phyloP scores from a whole-genome alignment of 208 protist species.

The Hexamita inflata region DNA sequence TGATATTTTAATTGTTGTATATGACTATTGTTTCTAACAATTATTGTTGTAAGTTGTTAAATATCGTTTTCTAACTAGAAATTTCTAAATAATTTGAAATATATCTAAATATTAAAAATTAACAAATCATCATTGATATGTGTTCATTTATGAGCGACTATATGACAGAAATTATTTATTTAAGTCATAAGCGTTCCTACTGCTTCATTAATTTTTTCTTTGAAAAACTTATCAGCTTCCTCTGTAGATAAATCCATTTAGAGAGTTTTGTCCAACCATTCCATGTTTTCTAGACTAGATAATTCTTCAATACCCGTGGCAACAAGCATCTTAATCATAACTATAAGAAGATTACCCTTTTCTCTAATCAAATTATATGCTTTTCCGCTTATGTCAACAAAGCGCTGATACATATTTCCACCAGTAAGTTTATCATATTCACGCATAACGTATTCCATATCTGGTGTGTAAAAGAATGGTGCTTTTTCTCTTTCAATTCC shows the following conservation, averaged over 20 bases:
- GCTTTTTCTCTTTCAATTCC: conserved; percentile 71
- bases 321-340: conserved; percentile 65
- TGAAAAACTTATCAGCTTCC: conserved; percentile 59
- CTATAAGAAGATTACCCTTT: conserved; percentile 58
- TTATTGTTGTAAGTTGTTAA: no score
- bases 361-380: conserved; percentile 62
- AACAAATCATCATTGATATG: no score
- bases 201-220: conserved; percentile 54
- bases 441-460: conserved; percentile 64
- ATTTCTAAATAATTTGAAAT: no score
- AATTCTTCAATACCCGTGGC: conserved; percentile 68
- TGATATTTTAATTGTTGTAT: no score
- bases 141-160: conserved; percentile 65
- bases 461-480: conserved; percentile 65
- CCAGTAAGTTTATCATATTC: conserved; percentile 41
- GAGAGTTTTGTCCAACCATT: conserved; percentile 58
- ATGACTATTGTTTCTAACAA: no score
- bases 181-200: conserved; percentile 54
- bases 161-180: conserved; percentile 67
- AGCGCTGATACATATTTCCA: conserved; percentile 55
- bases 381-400: conserved; percentile 54
- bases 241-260: conserved; percentile 53
- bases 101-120: no score
- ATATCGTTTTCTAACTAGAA: no score
- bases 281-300: conserved; percentile 57